Evolutionary conservation across 805 yeast genomes (phyloP).

Genomic region (Yarrowia sp.): DNA sequence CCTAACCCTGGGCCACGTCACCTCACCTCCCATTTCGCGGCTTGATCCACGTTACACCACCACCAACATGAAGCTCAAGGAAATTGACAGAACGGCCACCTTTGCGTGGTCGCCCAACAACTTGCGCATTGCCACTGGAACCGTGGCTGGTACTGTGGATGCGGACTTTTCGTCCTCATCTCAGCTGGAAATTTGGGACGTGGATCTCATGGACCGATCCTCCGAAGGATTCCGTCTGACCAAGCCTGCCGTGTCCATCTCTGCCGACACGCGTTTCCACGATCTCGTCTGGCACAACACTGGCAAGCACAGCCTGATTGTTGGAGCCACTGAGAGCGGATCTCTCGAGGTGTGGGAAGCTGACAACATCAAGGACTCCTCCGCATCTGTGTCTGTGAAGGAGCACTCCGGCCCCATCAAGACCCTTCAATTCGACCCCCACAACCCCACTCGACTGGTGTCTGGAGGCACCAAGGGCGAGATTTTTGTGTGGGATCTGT

Average conservation of each 20-base stretch:
- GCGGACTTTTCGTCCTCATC: slow-evolving; percentile 78
- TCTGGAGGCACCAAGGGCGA: slow-evolving; percentile 90
- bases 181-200: slow-evolving; percentile 74
- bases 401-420: slow-evolving; percentile 70
- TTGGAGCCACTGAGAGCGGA: slow-evolving; percentile 88
- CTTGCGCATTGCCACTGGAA: slow-evolving; percentile 71
- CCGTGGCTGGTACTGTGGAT: slow-evolving; percentile 95
- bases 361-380: slow-evolving; percentile 44
- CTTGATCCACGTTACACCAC: slow-evolving; percentile 15
- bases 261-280: slow-evolving; percentile 60
- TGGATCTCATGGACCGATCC: slow-evolving; percentile 41
- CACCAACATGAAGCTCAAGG: slow-evolving; percentile 60
- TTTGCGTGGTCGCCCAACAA: slow-evolving; percentile 89
- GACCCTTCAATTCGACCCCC: slow-evolving; percentile 71
- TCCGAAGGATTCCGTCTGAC: slow-evolving; percentile 33
- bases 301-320: slow-evolving; percentile 57
- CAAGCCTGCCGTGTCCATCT: slow-evolving; percentile 46
- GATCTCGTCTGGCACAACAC: slow-evolving; percentile 78
- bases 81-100: slow-evolving; percentile 81
- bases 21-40: slow-evolving; percentile 20
- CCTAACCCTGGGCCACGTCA: slow-evolving; percentile 26
- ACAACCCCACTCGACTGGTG: slow-evolving; percentile 66
- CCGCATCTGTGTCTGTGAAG: slow-evolving; percentile 47
- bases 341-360: slow-evolving; percentile 75
- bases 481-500: slow-evolving; percentile 83